Conservation (phyloP, 768 basidiomycete species). For the Kwoniella botswanensis region DNA sequence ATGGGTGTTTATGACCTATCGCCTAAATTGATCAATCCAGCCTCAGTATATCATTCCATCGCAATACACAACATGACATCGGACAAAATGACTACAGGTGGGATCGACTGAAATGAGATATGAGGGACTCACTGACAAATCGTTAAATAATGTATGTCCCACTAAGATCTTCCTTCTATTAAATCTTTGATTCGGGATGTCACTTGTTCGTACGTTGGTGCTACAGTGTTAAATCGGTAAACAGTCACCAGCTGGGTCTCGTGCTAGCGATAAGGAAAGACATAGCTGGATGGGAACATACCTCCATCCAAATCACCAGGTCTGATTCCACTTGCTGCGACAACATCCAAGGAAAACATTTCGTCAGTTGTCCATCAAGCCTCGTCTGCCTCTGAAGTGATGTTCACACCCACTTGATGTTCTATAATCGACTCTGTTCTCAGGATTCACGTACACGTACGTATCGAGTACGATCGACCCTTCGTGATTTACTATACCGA, state of each 20-base stretch:
- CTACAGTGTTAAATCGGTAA: constrained; percentile 48
- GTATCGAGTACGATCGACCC: constrained; percentile 77
- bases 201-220: constrained; percentile 76
- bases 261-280: too few relatives aligned
- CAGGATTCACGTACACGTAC: constrained; percentile 75
- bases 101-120: too few relatives aligned
- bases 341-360: not conserved
- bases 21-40: constrained; percentile 22
- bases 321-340: constrained; percentile 70
- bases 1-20: constrained; percentile 43
- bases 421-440: constrained; percentile 85
- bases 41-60: too few relatives aligned
- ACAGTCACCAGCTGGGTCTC: too few relatives aligned
- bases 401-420: constrained; percentile 65
- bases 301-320: constrained; percentile 70
- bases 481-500: constrained; percentile 83
- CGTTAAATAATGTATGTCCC: constrained; percentile 89
- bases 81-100: too few relatives aligned
- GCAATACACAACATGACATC: too few relatives aligned
- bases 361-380: not conserved
- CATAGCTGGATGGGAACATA: constrained; percentile 3
- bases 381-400: not conserved
- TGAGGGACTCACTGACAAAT: constrained; percentile 70
- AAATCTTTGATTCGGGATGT: constrained; percentile 75
- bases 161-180: constrained; percentile 78